These are phyloP conservation scores for Protea cynaroides DNA, from an alignment of 164 flowering plant species.

Conservation along the genomic window DNA sequence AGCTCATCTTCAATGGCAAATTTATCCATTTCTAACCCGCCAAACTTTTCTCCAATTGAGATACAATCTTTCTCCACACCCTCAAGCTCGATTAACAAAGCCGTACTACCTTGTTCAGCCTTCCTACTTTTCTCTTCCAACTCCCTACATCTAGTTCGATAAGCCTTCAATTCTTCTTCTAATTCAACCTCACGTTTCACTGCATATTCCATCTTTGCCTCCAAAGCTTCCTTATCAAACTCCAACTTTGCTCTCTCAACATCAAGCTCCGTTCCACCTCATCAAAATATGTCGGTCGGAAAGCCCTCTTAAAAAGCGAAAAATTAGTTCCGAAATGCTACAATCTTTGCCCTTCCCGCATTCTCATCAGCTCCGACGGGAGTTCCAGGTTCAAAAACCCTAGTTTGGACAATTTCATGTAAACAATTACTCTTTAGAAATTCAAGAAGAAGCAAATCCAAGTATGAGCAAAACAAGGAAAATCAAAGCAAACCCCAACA, in stretches of 20 bases:
- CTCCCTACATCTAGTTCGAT: background rate
- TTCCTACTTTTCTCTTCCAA: slow-evolving; percentile 2
- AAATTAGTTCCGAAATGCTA: slow-evolving; percentile 8
- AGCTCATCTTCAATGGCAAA: slow-evolving; percentile 7
- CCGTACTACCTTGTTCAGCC: background rate
- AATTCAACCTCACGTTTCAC: background rate
- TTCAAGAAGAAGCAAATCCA: background rate
- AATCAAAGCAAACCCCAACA: background rate
- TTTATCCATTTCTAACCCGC: background rate
- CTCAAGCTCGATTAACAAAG: slow-evolving; percentile 8
- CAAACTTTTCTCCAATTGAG: background rate
- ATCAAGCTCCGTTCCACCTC: slow-evolving; percentile 8
- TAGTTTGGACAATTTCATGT: background rate
- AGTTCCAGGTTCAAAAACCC: background rate
- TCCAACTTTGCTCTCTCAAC: slow-evolving; percentile 3
- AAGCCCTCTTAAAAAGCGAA: slow-evolving; percentile 11
- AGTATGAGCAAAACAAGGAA: background rate
- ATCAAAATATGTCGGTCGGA: slow-evolving; percentile 5
- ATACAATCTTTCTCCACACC: slow-evolving; percentile 1
- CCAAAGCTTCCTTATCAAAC: background rate
- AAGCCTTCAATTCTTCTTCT: slow-evolving; percentile 10
- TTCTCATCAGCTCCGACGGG: background rate
- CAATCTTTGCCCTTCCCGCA: background rate
- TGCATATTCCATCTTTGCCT: background rate
- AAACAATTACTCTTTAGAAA: background rate